Evolutionary conservation across 768 basidiomycete species (phyloP).

Genomic region (Tylopilus felleus): DNA sequence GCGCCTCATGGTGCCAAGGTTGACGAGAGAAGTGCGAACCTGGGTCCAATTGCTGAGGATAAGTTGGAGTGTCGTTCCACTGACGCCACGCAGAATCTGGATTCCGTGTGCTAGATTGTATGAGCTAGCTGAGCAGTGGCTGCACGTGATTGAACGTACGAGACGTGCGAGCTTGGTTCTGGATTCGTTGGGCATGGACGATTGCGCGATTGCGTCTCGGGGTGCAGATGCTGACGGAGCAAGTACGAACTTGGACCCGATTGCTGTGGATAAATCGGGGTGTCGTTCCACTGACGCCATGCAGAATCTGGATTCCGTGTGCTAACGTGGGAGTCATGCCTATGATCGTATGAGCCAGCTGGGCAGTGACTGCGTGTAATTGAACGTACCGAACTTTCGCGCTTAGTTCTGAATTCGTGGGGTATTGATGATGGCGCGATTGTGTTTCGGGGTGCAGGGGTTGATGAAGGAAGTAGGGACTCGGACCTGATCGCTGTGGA

Average conservation of each 20-base stretch:
- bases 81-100: conserved; percentile 6
- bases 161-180: conserved; percentile 4
- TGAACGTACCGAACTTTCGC: not conserved
- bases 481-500: conserved; percentile 22
- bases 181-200: not conserved
- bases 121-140: not conserved
- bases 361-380: not conserved
- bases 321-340: not conserved
- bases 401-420: not conserved
- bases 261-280: conserved; percentile 12
- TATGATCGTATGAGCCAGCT: not conserved
- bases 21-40: conserved; percentile 31
- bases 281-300: conserved; percentile 2
- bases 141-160: conserved; percentile 11
- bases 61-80: not conserved
- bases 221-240: conserved; percentile 19
- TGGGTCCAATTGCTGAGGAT: conserved; percentile 20
- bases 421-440: not conserved
- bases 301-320: conserved; percentile 11
- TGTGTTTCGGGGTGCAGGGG: not conserved
- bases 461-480: conserved; percentile 31
- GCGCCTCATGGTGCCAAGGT: conserved; percentile 4
- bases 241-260: conserved; percentile 31
- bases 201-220: not conserved
- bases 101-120: conserved; percentile 7